phyloP scores from a whole-genome alignment of 768 basidiomycete species.

The Cyclocybe cylindracea region DNA sequence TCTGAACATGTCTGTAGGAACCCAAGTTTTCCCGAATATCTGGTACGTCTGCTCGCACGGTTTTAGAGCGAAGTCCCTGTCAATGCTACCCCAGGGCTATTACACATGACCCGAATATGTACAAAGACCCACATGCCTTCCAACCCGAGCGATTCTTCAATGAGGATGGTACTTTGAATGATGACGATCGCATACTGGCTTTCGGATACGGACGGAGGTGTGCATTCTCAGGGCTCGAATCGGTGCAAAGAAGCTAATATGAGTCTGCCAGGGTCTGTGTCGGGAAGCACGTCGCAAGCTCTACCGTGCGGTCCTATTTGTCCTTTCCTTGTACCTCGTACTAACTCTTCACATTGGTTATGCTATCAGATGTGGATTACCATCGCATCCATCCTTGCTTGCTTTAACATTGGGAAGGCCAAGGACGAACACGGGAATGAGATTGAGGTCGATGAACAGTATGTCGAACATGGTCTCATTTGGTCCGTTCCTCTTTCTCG shows the following conservation, averaged over 20 bases:
- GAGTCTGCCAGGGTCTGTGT: constrained; percentile 8
- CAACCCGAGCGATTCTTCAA: constrained; percentile 29
- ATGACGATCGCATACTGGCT: constrained; percentile 8
- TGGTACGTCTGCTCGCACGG: constrained; percentile 11
- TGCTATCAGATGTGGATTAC: constrained; percentile 15
- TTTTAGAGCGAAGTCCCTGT: neutral
- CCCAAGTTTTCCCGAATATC: constrained; percentile 15
- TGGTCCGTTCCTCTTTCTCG: no score
- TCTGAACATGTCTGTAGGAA: constrained; percentile 1
- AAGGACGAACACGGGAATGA: constrained; percentile 17
- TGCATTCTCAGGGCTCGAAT: neutral
- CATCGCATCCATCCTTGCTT: constrained; percentile 18
- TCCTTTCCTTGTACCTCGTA: no score
- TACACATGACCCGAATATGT: constrained; percentile 23
- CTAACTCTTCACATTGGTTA: no score
- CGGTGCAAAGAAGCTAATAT: neutral
- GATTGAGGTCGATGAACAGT: constrained; percentile 16
- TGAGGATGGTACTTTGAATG: constrained; percentile 4
- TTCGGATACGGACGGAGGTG: constrained; percentile 24
- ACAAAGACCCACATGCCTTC: constrained; percentile 24
- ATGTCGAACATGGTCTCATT: constrained; percentile 4
- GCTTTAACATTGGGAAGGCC: constrained; percentile 12
- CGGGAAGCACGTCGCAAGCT: constrained; percentile 11
- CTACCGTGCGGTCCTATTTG: constrained; percentile 7
- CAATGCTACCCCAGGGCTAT: constrained; percentile 17